Evolutionary conservation across 1,284 basidiomycete species (phyloP).

Genomic region (Meira nashicola): DNA sequence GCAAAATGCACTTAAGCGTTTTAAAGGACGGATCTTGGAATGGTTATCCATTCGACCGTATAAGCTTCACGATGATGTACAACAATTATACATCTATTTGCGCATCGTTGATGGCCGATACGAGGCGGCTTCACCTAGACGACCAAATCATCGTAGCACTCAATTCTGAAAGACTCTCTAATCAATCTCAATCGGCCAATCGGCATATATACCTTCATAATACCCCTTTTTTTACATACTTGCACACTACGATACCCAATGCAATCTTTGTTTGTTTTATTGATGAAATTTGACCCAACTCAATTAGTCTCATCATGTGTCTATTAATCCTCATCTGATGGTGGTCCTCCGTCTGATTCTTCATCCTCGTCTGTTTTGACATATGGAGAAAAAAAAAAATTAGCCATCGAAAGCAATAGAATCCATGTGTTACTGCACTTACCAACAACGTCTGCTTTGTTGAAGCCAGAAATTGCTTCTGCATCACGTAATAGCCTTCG

Average conservation of each 20-base stretch:
- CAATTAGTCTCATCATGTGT: background rate
- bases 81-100: too few species aligned
- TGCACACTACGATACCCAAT: too few species aligned
- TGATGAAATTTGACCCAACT: too few species aligned
- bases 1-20: background rate
- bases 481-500: conserved; percentile 5
- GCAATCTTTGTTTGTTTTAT: too few species aligned
- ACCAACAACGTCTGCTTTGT: conserved; percentile 6
- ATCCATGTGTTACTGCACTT: background rate
- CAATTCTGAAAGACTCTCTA: too few species aligned
- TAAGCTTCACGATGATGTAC: too few species aligned
- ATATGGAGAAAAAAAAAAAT: background rate
- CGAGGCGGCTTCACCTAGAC: too few species aligned
- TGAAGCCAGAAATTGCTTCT: conserved; percentile 1
- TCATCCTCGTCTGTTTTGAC: conserved; percentile 4
- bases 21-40: background rate
- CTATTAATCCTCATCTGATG: conserved; percentile 10
- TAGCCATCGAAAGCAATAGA: background rate
- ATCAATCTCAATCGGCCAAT: too few species aligned
- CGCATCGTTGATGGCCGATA: too few species aligned
- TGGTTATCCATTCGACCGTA: conserved; percentile 6
- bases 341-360: conserved; percentile 10
- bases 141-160: too few species aligned
- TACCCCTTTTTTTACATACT: too few species aligned
- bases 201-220: too few species aligned